Percentiles rank a stretch among this genome's conserved stretches.
Evolutionary conservation across 257 asterid genomes (phyloP).

Genomic region (Agastache rugosa): DNA sequence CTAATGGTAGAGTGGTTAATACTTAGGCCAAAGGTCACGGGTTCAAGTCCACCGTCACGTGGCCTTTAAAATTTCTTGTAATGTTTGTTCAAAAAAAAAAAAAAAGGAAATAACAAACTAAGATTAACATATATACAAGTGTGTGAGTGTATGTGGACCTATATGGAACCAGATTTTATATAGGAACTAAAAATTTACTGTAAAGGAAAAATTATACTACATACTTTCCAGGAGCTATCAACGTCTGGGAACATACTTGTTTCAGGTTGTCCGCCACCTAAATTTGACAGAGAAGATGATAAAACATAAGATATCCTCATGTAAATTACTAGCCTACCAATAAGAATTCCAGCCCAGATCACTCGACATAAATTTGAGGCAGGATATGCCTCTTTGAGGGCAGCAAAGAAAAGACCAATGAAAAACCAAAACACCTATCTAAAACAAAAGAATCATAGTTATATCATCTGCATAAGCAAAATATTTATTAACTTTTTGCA

Average conservation of each 20-base stretch:
- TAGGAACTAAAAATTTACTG: neutral
- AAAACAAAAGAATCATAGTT: neutral
- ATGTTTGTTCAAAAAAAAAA: too few relatives aligned
- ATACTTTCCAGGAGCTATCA: constrained; percentile 40
- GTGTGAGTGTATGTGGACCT: neutral
- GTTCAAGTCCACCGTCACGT: too few relatives aligned
- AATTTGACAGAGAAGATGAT: constrained; percentile 12
- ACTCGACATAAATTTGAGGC: neutral
- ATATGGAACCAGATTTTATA: neutral
- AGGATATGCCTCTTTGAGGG: neutral
- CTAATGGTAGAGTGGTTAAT: too few relatives aligned
- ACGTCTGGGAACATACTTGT: constrained; percentile 33
- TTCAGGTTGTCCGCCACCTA: constrained; percentile 33
- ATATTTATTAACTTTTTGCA: neutral
- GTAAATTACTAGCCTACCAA: neutral
- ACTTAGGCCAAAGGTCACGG: too few relatives aligned
- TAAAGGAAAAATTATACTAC: constrained; percentile 28
- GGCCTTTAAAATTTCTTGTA: too few relatives aligned
- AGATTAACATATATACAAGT: neutral
- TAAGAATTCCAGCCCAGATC: neutral
- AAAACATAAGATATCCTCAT: neutral
- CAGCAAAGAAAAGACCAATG: neutral
- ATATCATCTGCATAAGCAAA: neutral
- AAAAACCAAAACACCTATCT: neutral
- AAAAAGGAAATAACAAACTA: neutral